Evolutionary conservation across 2,329 filamentous ascomycete species (phyloP).

Genomic region (Neofusicoccum kwambonambiense): DNA sequence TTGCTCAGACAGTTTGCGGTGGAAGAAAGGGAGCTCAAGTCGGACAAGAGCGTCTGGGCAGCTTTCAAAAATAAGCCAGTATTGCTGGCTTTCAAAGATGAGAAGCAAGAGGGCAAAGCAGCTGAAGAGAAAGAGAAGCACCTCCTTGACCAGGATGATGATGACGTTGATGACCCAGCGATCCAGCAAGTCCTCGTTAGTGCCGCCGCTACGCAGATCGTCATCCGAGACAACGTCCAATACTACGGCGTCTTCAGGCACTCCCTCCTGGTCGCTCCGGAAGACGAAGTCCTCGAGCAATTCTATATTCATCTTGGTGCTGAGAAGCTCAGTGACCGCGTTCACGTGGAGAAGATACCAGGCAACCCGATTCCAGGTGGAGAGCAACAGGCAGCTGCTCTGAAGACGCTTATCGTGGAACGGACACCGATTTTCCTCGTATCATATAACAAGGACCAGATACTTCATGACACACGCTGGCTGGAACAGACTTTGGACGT

Average conservation of each 20-base stretch:
- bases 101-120: slow-evolving; percentile 46
- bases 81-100: slow-evolving; percentile 78
- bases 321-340: slow-evolving; percentile 64
- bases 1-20: slow-evolving; percentile 80
- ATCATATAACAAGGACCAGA: slow-evolving; percentile 72
- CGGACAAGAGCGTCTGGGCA: slow-evolving; percentile 73
- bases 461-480: slow-evolving; percentile 88
- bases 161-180: slow-evolving; percentile 38
- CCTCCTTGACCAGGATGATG: slow-evolving; percentile 42
- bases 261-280: slow-evolving; percentile 78
- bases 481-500: slow-evolving; percentile 81
- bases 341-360: slow-evolving; percentile 16
- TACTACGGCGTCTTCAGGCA: slow-evolving; percentile 84
- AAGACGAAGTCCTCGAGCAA: slow-evolving; percentile 80
- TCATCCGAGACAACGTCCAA: slow-evolving; percentile 50
- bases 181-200: slow-evolving; percentile 10
- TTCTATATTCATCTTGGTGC: slow-evolving; percentile 84
- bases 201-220: slow-evolving; percentile 63
- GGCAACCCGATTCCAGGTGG: slow-evolving; percentile 44
- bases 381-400: slow-evolving; percentile 64
- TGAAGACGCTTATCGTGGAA: slow-evolving; percentile 82
- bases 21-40: slow-evolving; percentile 66
- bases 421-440: slow-evolving; percentile 87
- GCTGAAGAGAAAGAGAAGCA: slow-evolving; percentile 42
- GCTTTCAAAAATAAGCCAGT: slow-evolving; percentile 75